Evolutionary conservation across 2,329 filamentous ascomycete species (phyloP).

Genomic region (Endocalyx cinctus): DNA sequence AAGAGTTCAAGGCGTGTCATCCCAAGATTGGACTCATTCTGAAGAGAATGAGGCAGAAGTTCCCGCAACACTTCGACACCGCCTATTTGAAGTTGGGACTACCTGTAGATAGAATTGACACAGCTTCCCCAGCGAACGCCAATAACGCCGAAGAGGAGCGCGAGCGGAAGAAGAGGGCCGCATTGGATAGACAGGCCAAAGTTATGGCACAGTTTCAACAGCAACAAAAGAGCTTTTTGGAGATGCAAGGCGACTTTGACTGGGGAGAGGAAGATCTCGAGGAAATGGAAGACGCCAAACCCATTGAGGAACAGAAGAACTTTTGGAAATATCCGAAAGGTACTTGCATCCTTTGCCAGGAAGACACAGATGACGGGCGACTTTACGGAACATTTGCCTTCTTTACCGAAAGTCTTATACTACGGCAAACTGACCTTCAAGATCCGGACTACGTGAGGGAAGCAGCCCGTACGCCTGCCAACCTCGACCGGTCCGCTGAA

Average conservation of each 20-base stretch:
- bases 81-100: constrained; percentile 62
- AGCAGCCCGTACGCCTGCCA: constrained; percentile 70
- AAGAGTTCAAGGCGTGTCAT: constrained; percentile 76
- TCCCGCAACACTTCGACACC: constrained; percentile 65
- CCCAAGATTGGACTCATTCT: constrained; percentile 81
- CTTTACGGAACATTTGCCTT: constrained; percentile 93
- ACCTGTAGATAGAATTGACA: constrained; percentile 73
- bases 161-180: constrained; percentile 85
- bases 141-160: constrained; percentile 65
- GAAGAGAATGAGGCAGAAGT: constrained; percentile 78
- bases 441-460: constrained; percentile 83
- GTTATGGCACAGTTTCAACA: constrained; percentile 99
- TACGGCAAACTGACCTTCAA: constrained; percentile 79
- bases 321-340: constrained; percentile 88
- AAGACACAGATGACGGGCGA: constrained; percentile 84
- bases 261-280: constrained; percentile 84
- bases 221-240: constrained; percentile 92
- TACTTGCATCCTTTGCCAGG: constrained; percentile 93
- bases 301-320: constrained; percentile 64
- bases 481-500: constrained; percentile 81
- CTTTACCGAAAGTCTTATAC: constrained; percentile 77
- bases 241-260: constrained; percentile 80
- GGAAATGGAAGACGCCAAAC: constrained; percentile 55
- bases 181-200: constrained; percentile 80
- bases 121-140: constrained; percentile 70